A percentile compares a stretch with the other conserved stretches of the same genome.
phyloP scores from a whole-genome alignment of 129 eudicot species.

The Arctium minus region DNA sequence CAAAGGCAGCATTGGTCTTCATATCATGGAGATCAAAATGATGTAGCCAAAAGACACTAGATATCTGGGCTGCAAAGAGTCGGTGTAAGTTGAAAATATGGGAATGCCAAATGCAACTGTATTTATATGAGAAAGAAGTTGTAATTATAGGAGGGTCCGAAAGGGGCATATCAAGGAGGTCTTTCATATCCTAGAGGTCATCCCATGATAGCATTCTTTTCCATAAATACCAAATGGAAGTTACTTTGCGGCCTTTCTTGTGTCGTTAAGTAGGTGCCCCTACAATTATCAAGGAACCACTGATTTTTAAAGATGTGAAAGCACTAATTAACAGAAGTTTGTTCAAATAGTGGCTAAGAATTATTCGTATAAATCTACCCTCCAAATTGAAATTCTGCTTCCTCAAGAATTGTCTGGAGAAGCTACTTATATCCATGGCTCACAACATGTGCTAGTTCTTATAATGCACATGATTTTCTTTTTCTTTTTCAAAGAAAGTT shows the following conservation, averaged over 20 bases:
- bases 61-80: constrained; percentile 61
- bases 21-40: constrained; percentile 76
- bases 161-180: not conserved
- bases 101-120: not conserved
- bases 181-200: not conserved
- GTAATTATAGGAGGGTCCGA: not conserved
- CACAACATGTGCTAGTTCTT: not conserved
- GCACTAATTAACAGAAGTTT: not conserved
- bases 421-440: not conserved
- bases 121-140: not conserved
- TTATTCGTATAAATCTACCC: not conserved
- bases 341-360: not conserved
- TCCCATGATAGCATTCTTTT: not conserved
- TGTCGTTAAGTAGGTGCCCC: not conserved
- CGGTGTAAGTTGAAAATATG: not conserved
- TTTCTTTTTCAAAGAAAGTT: not conserved
- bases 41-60: constrained; percentile 71
- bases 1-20: constrained; percentile 57
- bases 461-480: not conserved
- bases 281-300: not conserved
- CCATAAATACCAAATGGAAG: not conserved
- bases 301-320: not conserved
- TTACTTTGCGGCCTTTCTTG: not conserved
- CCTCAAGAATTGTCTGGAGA: not conserved
- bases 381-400: not conserved